Conservation (phyloP, 2,329 filamentous ascomycete species). For the Sporothrix phasma region DNA sequence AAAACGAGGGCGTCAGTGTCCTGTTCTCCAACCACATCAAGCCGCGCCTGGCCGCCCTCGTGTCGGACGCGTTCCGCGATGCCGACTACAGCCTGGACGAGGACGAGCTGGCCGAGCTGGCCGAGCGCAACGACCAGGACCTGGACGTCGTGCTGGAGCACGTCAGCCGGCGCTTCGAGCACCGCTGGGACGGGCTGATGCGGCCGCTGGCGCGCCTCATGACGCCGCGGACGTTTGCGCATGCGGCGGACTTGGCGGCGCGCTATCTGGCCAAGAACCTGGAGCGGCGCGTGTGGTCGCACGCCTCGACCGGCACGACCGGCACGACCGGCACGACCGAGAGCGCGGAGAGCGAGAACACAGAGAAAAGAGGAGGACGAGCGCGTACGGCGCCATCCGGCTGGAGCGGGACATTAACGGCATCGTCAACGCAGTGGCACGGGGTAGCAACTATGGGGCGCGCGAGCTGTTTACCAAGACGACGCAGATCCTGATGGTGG, state of each 20-base stretch:
- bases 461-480: constrained; percentile 68
- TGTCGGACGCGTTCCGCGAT: constrained; percentile 84
- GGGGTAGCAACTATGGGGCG: constrained; percentile 61
- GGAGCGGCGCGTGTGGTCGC: constrained; percentile 79
- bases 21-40: constrained; percentile 84
- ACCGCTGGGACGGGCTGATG: constrained; percentile 77
- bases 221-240: constrained; percentile 64
- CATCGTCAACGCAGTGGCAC: constrained; percentile 57
- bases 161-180: constrained; percentile 70
- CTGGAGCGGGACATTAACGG: constrained; percentile 77
- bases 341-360: not conserved
- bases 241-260: constrained; percentile 64
- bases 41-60: constrained; percentile 69
- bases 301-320: constrained; percentile 43
- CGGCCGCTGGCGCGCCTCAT: constrained; percentile 76
- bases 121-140: constrained; percentile 39
- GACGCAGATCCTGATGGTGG: constrained; percentile 71
- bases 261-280: constrained; percentile 66
- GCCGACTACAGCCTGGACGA: constrained; percentile 69
- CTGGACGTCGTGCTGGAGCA: constrained; percentile 48
- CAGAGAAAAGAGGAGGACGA: constrained; percentile 47
- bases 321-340: not conserved
- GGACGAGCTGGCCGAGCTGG: constrained; percentile 48
- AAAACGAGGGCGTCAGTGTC: constrained; percentile 74
- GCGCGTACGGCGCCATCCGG: constrained; percentile 67